Evolutionary conservation across 2,329 filamentous ascomycete genomes (phyloP), one percentile per base, ranked within the genome.

Genomic region (Aspergillus ochraceoroseus): DNA sequence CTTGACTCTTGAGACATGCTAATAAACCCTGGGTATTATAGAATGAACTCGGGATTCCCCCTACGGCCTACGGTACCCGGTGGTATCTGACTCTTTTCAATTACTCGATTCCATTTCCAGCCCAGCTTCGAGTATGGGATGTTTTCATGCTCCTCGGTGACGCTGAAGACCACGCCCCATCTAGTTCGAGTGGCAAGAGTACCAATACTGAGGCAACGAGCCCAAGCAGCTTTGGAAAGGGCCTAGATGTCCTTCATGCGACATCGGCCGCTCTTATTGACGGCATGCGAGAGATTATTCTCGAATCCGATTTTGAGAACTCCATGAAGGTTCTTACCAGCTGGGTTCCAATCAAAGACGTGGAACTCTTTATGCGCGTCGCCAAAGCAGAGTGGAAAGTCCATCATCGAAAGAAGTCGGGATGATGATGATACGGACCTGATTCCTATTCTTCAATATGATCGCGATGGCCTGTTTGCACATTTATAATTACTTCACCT

Each of bases 11-110:
- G 8, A 23, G 15, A 9, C 18, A 3, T 11, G 28, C 41, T 44
- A 19, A 38, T 14, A 7, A 11, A 2, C 2, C 13, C 31, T 8
- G 23, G 6, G n/a, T 20, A 42, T 23, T 20, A 45, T 44, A 46
- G 48, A 76, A 75, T 32, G 83, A 89, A 46, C 75, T 95, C 19
- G 75, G 76, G 47, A 92, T 98, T 53, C 80, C 87, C 28, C 80
- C 87, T 12, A 95, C 88, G 2, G 83, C 89, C n/a, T 98, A 95
- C 60, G 92, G 89, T 20, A 96, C 90, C 3, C 77, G 89, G 37
- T 98, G 92, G 92, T 98, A 98, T 61, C 74, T 98, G 36, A 98
- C 92, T 2, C 73, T 98, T 6, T 98, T 98, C 75, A 96, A 96
- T 66, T 84, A 96, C 58, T 94, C 87, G 11, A 86, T 98, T 36